These are phyloP conservation scores for Russula olivacea DNA, from an alignment of 768 basidiomycete species.

Conservation along the genomic window DNA sequence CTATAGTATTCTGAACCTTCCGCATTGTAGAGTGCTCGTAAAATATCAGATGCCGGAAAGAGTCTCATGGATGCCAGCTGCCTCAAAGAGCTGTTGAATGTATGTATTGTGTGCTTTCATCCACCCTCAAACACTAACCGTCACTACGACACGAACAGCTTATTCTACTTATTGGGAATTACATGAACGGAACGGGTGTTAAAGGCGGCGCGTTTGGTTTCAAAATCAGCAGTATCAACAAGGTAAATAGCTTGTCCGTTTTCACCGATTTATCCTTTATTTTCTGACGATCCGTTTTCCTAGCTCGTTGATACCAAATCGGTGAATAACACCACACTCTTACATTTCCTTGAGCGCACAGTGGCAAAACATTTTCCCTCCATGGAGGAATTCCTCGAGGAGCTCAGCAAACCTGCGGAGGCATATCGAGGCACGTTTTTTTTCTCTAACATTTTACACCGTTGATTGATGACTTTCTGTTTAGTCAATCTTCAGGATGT, in stretches of 20 bases:
- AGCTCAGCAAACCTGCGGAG: constrained; percentile 83
- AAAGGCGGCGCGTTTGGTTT: constrained; percentile 98
- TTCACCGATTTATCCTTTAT: background rate
- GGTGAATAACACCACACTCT: constrained; percentile 84
- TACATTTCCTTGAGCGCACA: constrained; percentile 91
- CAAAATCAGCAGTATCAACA: constrained; percentile 95
- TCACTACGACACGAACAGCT: constrained; percentile 40
- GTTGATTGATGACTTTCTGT: constrained; percentile 17
- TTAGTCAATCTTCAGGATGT: constrained; percentile 84
- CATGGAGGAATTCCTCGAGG: constrained; percentile 84
- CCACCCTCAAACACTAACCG: constrained; percentile 22
- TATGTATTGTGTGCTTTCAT: constrained; percentile 32
- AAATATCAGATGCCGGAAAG: constrained; percentile 74
- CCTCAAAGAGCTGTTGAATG: constrained; percentile 88
- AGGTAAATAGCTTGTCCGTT: constrained; percentile 42
- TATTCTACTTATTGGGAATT: constrained; percentile 93
- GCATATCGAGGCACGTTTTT: constrained; percentile 68
- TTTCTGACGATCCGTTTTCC: background rate
- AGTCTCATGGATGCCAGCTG: constrained; percentile 72
- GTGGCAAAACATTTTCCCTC: constrained; percentile 81
- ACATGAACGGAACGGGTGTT: constrained; percentile 94
- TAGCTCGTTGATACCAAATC: constrained; percentile 98
- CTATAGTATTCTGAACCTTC: constrained; percentile 15
- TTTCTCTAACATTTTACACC: background rate
- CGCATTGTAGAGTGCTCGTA: constrained; percentile 60